phyloP scores from a whole-genome alignment of 2,329 filamentous ascomycete species.

The Fusarium drepaniforme region DNA sequence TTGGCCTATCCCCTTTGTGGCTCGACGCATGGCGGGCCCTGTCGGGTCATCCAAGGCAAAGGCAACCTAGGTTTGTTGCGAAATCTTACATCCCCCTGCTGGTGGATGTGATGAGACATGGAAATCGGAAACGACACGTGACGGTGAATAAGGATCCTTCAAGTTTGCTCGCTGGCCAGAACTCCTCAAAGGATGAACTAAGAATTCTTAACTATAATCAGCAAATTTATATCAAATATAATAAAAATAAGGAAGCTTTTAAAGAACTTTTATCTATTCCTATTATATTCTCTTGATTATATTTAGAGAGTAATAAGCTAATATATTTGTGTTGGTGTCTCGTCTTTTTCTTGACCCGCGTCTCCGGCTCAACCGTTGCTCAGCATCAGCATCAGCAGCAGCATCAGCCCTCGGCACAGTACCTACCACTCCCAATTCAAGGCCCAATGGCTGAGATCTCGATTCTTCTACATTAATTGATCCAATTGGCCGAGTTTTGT shows the following conservation, averaged over 20 bases:
- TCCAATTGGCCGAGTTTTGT: not conserved
- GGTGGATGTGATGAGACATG: no score
- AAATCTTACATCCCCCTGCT: no score
- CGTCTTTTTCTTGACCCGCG: no score
- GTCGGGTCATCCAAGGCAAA: not conserved
- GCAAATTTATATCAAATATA: no score
- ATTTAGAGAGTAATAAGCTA: no score
- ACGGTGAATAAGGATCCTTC: not conserved
- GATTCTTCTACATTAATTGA: not conserved
- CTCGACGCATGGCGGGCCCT: not conserved
- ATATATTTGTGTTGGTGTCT: no score
- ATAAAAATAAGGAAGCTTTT: no score
- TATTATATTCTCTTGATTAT: no score
- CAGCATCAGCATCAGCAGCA: no score
- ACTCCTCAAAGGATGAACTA: no score
- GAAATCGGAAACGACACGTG: not conserved
- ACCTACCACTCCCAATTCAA: not conserved
- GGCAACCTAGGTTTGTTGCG: not conserved
- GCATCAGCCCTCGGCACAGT: not conserved
- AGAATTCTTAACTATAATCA: no score
- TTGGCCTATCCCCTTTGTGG: not conserved
- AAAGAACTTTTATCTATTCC: no score
- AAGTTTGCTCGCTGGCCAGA: not conserved
- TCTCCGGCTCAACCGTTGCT: not conserved
- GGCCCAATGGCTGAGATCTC: not conserved